Evolutionary conservation across 2,329 filamentous ascomycete species (phyloP).

Genomic region (Colletotrichum gloeosporioides): DNA sequence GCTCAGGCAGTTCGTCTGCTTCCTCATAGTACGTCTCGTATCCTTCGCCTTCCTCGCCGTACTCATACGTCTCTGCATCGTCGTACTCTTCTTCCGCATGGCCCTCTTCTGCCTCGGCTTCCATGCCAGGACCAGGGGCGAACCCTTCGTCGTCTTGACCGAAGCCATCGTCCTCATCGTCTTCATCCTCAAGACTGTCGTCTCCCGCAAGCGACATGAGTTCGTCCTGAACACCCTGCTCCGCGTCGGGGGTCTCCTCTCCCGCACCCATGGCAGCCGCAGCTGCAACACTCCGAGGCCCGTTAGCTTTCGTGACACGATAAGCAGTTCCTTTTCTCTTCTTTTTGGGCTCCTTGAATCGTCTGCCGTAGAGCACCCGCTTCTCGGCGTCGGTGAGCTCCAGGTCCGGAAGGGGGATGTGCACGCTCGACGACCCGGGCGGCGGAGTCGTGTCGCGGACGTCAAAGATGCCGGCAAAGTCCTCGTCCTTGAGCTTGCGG

Average conservation of each 20-base stretch:
- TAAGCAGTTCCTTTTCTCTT: constrained; percentile 26
- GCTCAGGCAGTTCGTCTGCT: neutral
- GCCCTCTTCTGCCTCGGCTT: constrained; percentile 13
- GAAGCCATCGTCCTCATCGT: constrained; percentile 29
- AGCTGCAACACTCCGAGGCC: constrained; percentile 1
- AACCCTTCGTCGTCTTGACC: constrained; percentile 20
- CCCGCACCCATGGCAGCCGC: neutral
- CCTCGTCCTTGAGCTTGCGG: constrained; percentile 52
- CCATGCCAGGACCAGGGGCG: neutral
- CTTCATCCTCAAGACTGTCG: constrained; percentile 32
- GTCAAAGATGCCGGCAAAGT: constrained; percentile 49
- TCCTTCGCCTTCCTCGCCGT: constrained; percentile 27
- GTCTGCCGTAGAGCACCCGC: constrained; percentile 36
- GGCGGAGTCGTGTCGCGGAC: constrained; percentile 38
- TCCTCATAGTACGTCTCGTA: neutral
- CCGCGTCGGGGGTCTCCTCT: neutral
- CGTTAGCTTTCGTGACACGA: constrained; percentile 22
- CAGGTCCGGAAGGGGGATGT: constrained; percentile 43
- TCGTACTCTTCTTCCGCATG: constrained; percentile 31
- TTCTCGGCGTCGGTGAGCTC: constrained; percentile 42
- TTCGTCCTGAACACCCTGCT: neutral
- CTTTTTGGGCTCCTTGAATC: constrained; percentile 30
- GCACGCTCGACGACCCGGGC: constrained; percentile 31
- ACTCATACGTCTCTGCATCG: constrained; percentile 27
- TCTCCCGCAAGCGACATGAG: constrained; percentile 13